These are phyloP conservation scores for Neurospora sp. DNA, from an alignment of 495 filamentous ascomycete species.

Conservation along the genomic window DNA sequence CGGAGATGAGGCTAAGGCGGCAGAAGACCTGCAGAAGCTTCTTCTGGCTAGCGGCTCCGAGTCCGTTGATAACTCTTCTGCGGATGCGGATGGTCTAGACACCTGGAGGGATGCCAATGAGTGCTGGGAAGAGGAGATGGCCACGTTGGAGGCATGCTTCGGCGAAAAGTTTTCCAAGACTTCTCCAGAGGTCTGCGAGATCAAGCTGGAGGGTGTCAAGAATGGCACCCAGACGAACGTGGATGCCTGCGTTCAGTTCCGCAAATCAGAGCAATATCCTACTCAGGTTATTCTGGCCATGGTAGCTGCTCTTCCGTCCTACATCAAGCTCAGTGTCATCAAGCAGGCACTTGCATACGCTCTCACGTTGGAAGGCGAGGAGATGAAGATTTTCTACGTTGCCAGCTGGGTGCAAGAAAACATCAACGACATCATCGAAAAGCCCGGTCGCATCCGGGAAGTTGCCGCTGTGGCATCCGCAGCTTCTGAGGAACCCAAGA, in stretches of 20 bases:
- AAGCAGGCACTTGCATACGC: conserved; percentile 65
- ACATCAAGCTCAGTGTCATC: conserved; percentile 84
- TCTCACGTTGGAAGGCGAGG: conserved; percentile 59
- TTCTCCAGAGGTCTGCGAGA: conserved; percentile 52
- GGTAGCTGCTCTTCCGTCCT: conserved; percentile 63
- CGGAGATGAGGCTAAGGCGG: conserved; percentile 69
- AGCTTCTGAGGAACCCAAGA: conserved; percentile 36
- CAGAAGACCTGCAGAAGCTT: conserved; percentile 64
- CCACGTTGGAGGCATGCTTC: conserved; percentile 72
- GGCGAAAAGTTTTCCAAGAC: conserved; percentile 48
- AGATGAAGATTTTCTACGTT: conserved; percentile 77
- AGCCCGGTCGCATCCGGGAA: conserved; percentile 71
- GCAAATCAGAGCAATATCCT: conserved; percentile 57
- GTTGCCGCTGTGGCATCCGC: conserved; percentile 61
- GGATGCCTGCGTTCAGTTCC: conserved; percentile 39
- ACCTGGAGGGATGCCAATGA: conserved; percentile 38
- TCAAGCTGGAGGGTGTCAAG: conserved; percentile 40
- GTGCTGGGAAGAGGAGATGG: conserved; percentile 79
- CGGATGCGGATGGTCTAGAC: conserved; percentile 20
- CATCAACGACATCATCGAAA: conserved; percentile 63
- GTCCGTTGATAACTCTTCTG: background rate
- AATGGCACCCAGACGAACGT: conserved; percentile 34
- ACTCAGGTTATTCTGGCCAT: conserved; percentile 65
- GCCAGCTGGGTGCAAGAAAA: conserved; percentile 83
- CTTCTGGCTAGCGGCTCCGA: conserved; percentile 41